Base-by-base conservation (phyloP, 805 yeast genomes). In the Metschnikowia aberdeeniae region DNA sequence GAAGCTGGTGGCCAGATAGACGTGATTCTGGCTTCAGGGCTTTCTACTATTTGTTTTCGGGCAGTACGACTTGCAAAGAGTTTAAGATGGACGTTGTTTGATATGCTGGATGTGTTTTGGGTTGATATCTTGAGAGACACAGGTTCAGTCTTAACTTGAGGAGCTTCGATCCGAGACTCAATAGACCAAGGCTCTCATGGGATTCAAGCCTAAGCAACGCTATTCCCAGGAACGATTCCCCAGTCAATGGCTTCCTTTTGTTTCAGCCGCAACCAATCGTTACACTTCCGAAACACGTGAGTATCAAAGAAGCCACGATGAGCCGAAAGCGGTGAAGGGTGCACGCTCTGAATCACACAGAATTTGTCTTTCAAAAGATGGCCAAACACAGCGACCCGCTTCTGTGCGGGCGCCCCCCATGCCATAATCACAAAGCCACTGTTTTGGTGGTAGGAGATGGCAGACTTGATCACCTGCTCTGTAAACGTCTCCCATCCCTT, bases 281-380 rank as follows among this genome's bases (percentile, higher is more conserved):
- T 92, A 35, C 92, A 81, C 58, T 77, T 75, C 42, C 62, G 72
- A 63, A 89, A 92, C 57, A 89, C 97, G 19, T 71, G 67, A 54
- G 85, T 81, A 2, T 82, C 82, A 55, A 92, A 90, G 63, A 86
- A 93, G 1, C 77, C 96, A 35, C 95, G 69, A 14, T 84, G 75
- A 0, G 99, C 99, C 50, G 96, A 86, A 40, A 93, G 67, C 1
- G 99, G 99, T 24, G 95, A 86, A 0, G 99, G 99, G 64, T 93
- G 99, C 0, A 89, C 97, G 0, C 89, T 74, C 50, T 76, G 77
- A 24, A 93, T 65, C 0, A 87, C 78, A 34, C 76, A 56, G 45
- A 81, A 74, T 32, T 68, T 62, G 3, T 63, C 44, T 55, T 51
- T 65, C 49, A 52, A 54, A 52, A 39, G 55, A 1, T 35, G 27